Evolutionary conservation across 2,329 filamentous ascomycete species (phyloP), one percentile per base, ranked within the genome.

Genomic region (Paecilomyces variotii): DNA sequence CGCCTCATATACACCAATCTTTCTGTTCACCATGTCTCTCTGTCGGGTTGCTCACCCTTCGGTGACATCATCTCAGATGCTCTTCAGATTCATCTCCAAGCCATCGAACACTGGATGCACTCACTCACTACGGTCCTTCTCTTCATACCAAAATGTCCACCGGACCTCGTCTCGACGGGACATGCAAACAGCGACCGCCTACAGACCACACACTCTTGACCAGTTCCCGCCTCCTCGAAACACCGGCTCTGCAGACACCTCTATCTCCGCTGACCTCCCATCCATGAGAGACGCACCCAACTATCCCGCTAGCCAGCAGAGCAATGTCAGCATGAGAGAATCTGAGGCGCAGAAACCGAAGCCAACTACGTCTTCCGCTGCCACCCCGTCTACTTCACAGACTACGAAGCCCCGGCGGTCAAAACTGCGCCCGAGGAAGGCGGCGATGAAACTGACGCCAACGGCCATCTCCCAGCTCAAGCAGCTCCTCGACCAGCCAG

Each of bases 391-490:
- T 32, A 59, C 76, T 34, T 59, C 75, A 2, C 76, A 79, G 56
- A 67, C 76, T 51, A 70, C 80, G 19, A 81, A 85, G 66, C 82
- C 85, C 19, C 84, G 83, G 66, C 82, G 82, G 64, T 80, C 78
- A 69, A 91, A 87, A 71, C 80, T 96, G 32, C 83, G 87, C 39
- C 84, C 93, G 11, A 86, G 92, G 59, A 97, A 97, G 78, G 92
- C 94, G 0, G 91, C 93, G 1, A 93, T 99, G 80, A 90, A 85
- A 65, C 82, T 99, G 26, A 92, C 92, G 0, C 84, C 89, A 0
- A 78, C 86, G 0, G 94, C 94, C 0, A 87, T 96, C 2, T 80
- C 86, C 53, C 91, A 96, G 67, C 80, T 99, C 34, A 85, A 85
- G 59, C 81, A 82, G 19, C 77, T 99, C 39, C 82, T 97, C 5